phyloP scores from a whole-genome alignment of 495 filamentous ascomycete genomes.

The Acidomyces sp. region DNA sequence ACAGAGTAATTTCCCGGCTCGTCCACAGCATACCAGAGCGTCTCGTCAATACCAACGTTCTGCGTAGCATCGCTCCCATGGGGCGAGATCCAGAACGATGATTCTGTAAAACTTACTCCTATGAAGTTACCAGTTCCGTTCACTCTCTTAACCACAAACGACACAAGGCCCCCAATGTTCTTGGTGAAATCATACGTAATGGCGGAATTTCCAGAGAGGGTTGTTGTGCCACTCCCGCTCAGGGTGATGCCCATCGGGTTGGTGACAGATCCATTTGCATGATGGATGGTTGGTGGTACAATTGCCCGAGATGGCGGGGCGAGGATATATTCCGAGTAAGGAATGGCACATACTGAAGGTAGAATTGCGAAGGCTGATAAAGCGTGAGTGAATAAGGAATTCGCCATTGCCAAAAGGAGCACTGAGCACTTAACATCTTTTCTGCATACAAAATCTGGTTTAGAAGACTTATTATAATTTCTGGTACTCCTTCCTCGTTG shows the following conservation, averaged over 20 bases:
- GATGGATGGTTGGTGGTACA: constrained; percentile 18
- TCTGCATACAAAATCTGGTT: too few relatives aligned
- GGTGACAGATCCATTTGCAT: constrained; percentile 26
- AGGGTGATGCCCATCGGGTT: constrained; percentile 20
- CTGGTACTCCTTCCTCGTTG: too few relatives aligned
- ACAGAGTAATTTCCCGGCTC: constrained; percentile 22
- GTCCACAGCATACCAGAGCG: constrained; percentile 22
- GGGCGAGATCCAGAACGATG: constrained; percentile 28
- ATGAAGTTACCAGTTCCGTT: constrained; percentile 24
- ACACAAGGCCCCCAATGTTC: constrained; percentile 30
- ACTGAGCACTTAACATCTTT: too few relatives aligned
- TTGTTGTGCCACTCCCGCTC: constrained; percentile 15
- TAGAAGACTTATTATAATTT: too few relatives aligned
- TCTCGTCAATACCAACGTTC: constrained; percentile 25
- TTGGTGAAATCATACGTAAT: constrained; percentile 33
- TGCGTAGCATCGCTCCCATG: constrained; percentile 29
- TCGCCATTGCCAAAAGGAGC: too few relatives aligned
- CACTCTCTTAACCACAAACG: constrained; percentile 21
- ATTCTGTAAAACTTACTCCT: constrained; percentile 31
- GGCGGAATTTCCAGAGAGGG: constrained; percentile 23
- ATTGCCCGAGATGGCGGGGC: constrained; percentile 27
- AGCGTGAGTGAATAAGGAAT: not conserved
- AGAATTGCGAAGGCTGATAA: not conserved
- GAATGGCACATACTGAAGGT: not conserved
- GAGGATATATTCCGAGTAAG: constrained; percentile 28